Base-by-base conservation (phyloP, 495 filamentous ascomycete genomes). In the Neurospora sp. region DNA sequence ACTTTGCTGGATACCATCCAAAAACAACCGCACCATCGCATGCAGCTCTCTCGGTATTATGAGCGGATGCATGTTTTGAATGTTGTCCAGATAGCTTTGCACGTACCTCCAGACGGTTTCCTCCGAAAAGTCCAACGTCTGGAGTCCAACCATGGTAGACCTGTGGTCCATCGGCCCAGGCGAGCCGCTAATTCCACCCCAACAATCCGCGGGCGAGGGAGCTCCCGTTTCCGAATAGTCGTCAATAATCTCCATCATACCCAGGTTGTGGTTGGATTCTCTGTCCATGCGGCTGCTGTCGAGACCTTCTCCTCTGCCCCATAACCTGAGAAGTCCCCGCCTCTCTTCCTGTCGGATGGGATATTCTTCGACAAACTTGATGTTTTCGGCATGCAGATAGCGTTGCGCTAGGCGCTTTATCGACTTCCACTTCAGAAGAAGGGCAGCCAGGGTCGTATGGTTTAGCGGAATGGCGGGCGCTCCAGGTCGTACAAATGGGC, bases 11-110 rank as follows among this genome's bases (percentile, higher is more conserved):
- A 84, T 69, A 8, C 77, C 78, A 68, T 84, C 83, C 65, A 89
- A 73, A 68, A 89, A 88, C 40, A 81, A 70, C 40, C 81, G 83
- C 1, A 87, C 83, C 79, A 87, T 84, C 1, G 82, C 83, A 41
- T 87, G 76, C 5, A 89, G 81, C 74, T 84, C 81, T 27, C 75
- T 77, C 17, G 83, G 83, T 6, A 83, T 78, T 44, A 99, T 85
- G 77, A 98, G 94, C 14, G 96, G 96, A 79, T 98, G 96, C 79
- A 99, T 88, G 70, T 89, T 92, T 75, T 97, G 91, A 45, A 99
- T 91, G 77, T 96, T 87, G 5, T 89, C 79, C 77, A 94, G 82
- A 79, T 93, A 99, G 79, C 89, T 92, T 17, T 87, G 76, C 44
- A 91, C 86, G 48, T 94, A 90, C 48, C 82, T 85, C 72, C 83